These are phyloP conservation scores for Chrysoporthe deuterocubensis DNA, from an alignment of 2,329 filamentous ascomycete species.

Conservation along the genomic window DNA sequence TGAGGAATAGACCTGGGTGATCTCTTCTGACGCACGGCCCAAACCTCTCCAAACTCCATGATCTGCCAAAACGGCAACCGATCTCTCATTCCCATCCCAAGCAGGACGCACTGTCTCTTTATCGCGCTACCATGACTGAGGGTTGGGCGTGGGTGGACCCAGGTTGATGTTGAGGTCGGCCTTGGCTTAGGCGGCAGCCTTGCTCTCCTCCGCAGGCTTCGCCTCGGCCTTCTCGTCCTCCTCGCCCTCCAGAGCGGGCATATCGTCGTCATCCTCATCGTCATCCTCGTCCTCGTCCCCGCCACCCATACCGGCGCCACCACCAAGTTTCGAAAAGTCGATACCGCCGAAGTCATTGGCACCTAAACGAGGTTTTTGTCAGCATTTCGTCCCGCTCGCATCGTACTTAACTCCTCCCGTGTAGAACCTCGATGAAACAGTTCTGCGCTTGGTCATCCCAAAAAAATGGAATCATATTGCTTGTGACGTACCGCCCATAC, in stretches of 20 bases:
- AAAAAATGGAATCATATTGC: neutral
- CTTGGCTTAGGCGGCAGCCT: slow-evolving; percentile 38
- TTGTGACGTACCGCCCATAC: slow-evolving; percentile 52
- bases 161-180: neutral
- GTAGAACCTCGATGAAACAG: neutral
- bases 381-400: slow-evolving; percentile 4
- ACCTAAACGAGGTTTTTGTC: slow-evolving; percentile 17
- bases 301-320: slow-evolving; percentile 54
- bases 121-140: slow-evolving; percentile 18
- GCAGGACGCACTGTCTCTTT: slow-evolving; percentile 7
- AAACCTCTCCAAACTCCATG: slow-evolving; percentile 10
- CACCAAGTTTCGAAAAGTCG: slow-evolving; percentile 90
- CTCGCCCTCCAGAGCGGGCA: slow-evolving; percentile 77
- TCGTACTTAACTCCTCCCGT: neutral
- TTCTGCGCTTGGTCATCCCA: neutral
- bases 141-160: neutral
- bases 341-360: slow-evolving; percentile 73
- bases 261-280: slow-evolving; percentile 76
- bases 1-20: neutral
- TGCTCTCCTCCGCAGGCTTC: slow-evolving; percentile 44
- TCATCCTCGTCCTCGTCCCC: slow-evolving; percentile 55
- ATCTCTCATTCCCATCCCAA: neutral
- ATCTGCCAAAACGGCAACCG: neutral
- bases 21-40: neutral
- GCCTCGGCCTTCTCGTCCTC: slow-evolving; percentile 46